A percentile compares a stretch with the other conserved stretches of the same genome.
phyloP scores from a whole-genome alignment of 768 basidiomycete genomes.

The Cubamyces lactineus region DNA sequence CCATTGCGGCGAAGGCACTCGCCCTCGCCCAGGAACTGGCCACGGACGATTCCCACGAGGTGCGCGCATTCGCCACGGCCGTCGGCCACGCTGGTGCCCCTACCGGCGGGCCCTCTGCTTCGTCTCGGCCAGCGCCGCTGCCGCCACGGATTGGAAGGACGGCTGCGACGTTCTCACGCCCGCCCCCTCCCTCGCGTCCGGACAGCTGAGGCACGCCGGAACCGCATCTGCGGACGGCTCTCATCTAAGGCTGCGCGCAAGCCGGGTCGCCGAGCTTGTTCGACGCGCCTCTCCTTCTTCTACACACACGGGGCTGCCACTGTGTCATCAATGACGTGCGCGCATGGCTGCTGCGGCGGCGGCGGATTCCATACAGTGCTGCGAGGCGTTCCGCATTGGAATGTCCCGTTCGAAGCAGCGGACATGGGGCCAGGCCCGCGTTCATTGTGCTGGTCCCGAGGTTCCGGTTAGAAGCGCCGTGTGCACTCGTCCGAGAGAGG shows the following conservation, averaged over 20 bases:
- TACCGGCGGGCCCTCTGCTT: background rate
- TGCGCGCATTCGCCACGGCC: slow-evolving; percentile 56
- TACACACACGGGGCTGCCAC: slow-evolving; percentile 4
- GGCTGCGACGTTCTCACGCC: slow-evolving; percentile 35
- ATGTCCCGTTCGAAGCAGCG: slow-evolving; percentile 10
- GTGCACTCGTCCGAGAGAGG: background rate
- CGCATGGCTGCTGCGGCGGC: background rate
- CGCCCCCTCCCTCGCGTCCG: slow-evolving; percentile 30
- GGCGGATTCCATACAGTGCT: no score
- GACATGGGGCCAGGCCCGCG: background rate
- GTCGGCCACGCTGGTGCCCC: slow-evolving; percentile 11
- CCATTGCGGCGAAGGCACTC: slow-evolving; percentile 16
- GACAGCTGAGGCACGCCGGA: slow-evolving; percentile 21
- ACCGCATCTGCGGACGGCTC: slow-evolving; percentile 1
- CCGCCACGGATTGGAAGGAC: slow-evolving; percentile 18
- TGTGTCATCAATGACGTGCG: background rate
- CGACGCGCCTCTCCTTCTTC: slow-evolving; percentile 1
- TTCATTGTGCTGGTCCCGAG: background rate
- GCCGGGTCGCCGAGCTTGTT: background rate
- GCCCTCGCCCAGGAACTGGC: slow-evolving; percentile 49
- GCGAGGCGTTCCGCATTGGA: background rate
- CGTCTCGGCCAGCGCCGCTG: slow-evolving; percentile 5
- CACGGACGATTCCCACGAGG: slow-evolving; percentile 61
- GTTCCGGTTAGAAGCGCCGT: slow-evolving; percentile 1
- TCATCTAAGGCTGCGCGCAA: slow-evolving; percentile 1